Base-by-base conservation (phyloP, 2,329 filamentous ascomycete species). In the Chaetomiaceae sp. region DNA sequence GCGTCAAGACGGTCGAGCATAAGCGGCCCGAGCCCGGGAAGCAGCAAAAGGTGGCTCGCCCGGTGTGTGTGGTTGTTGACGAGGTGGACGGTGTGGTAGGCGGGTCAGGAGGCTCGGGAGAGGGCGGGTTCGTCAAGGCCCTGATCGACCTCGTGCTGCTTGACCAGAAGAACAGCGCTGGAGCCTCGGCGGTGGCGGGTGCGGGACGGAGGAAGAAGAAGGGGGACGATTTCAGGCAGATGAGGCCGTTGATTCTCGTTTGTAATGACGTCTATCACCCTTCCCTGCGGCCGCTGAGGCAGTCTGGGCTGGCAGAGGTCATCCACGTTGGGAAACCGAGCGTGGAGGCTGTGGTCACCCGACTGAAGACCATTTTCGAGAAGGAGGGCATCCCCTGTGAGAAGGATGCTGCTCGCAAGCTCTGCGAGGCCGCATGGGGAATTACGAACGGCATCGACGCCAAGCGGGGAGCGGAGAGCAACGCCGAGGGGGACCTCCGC, bases 251-350 rank as follows among this genome's bases (percentile, higher is more conserved):
- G 25, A 89, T 99, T 44, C 75, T 99, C 42, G 93, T 99, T 60
- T 99, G 93, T 73, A 99, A 99, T 62, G 95, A 99, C 66, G 83
- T 97, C 1, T 99, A 99, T 63, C 90, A 96, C 60, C 85, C 92
- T 4, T 88, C 91, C 17, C 76, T 99, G 35, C 81, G 90, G 23
- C 90, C 89, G 0, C 74, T 99, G 7, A 83, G 93, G n/a, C 87
- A 92, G 57, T 91, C 89, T 0, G 82, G 76, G 5, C 71, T 93
- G 44, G 93, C 92, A 0, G 93, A 99, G 66, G 83, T 97, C 34
- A 85, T 99, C 19, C 90, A 95, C 63, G 86, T 96, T 30, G 88
- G 92, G 42, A 93, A 93, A 61, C 90, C 93, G 2, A 84, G 87
- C 0, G 71, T 97, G 9, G 91, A 95, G 55, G 86, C 90, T 44